Evolutionary conservation across 148 eudicot species (phyloP).

Genomic region (Vaccinium myrtillus): DNA sequence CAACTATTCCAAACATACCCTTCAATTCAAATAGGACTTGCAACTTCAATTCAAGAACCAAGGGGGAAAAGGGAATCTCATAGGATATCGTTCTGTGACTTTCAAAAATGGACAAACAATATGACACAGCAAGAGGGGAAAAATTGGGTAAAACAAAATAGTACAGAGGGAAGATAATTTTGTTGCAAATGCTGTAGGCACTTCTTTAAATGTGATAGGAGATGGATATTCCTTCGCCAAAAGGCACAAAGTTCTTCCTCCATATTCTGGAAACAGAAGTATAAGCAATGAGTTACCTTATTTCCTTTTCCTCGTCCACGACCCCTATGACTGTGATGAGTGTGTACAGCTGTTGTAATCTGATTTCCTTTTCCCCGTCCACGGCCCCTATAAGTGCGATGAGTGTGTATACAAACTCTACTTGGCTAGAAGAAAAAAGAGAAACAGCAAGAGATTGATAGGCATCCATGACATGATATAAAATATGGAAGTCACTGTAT

Average conservation of each 20-base stretch:
- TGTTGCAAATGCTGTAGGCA: too few relatives aligned
- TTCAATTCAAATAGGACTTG: too few relatives aligned
- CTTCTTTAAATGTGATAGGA: too few relatives aligned
- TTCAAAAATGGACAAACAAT: too few relatives aligned
- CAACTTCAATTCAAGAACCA: too few relatives aligned
- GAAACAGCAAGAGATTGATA: not conserved
- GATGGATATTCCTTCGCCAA: not conserved
- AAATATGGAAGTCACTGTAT: not conserved
- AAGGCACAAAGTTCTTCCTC: not conserved
- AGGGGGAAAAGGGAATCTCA: too few relatives aligned
- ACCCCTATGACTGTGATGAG: not conserved
- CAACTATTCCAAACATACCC: too few relatives aligned
- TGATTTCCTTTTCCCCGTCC: too few relatives aligned
- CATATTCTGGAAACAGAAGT: not conserved
- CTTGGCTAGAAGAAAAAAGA: slow-evolving; percentile 5
- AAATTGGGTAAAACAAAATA: not conserved
- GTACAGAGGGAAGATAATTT: not conserved
- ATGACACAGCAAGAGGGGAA: too few relatives aligned
- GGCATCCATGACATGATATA: not conserved
- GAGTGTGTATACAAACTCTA: not conserved
- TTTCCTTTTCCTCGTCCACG: not conserved
- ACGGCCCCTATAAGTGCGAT: not conserved
- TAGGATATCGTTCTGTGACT: too few relatives aligned
- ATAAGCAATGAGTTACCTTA: slow-evolving; percentile 27
- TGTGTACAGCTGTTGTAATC: too few relatives aligned